These are phyloP conservation scores for Arthroderma sp. DNA, from an alignment of 2,329 filamentous ascomycete genomes.

Conservation along the genomic window DNA sequence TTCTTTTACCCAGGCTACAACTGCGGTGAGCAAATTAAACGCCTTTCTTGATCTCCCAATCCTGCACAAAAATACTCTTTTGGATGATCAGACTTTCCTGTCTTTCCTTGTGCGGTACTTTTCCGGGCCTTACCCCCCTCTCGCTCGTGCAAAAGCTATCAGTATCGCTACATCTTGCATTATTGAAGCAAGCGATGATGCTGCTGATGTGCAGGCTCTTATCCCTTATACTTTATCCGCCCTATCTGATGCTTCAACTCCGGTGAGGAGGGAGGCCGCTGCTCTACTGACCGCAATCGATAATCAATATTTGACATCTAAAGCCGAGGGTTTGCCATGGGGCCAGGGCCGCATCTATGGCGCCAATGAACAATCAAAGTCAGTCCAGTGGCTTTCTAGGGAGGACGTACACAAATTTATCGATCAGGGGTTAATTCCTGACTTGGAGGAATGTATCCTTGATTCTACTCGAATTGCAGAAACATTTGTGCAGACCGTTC, in stretches of 20 bases:
- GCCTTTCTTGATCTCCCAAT: constrained; percentile 29
- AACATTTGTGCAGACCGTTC: constrained; percentile 50
- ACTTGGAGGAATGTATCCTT: constrained; percentile 73
- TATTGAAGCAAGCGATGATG: constrained; percentile 37
- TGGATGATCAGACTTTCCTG: constrained; percentile 54
- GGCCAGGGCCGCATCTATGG: constrained; percentile 56
- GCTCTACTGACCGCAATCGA: constrained; percentile 51
- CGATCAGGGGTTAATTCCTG: constrained; percentile 55
- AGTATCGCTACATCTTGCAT: constrained; percentile 50
- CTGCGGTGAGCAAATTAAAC: constrained; percentile 23
- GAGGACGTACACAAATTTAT: constrained; percentile 52
- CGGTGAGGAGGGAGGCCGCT: constrained; percentile 63
- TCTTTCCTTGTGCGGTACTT: constrained; percentile 67
- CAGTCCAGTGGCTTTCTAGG: constrained; percentile 45
- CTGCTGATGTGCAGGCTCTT: constrained; percentile 60
- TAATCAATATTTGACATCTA: constrained; percentile 37
- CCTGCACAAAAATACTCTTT: constrained; percentile 32
- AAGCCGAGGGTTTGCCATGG: constrained; percentile 41
- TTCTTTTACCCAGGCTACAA: constrained; percentile 26
- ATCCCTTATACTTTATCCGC: constrained; percentile 70
- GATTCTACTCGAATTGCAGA: constrained; percentile 60
- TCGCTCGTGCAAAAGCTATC: constrained; percentile 58
- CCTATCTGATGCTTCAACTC: constrained; percentile 61
- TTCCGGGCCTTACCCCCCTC: constrained; percentile 57
- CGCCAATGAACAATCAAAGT: constrained; percentile 34